Evolutionary conservation across 495 filamentous ascomycete species (phyloP), one percentile per base, ranked within the genome.

Genomic region (Penicillium canariense): DNA sequence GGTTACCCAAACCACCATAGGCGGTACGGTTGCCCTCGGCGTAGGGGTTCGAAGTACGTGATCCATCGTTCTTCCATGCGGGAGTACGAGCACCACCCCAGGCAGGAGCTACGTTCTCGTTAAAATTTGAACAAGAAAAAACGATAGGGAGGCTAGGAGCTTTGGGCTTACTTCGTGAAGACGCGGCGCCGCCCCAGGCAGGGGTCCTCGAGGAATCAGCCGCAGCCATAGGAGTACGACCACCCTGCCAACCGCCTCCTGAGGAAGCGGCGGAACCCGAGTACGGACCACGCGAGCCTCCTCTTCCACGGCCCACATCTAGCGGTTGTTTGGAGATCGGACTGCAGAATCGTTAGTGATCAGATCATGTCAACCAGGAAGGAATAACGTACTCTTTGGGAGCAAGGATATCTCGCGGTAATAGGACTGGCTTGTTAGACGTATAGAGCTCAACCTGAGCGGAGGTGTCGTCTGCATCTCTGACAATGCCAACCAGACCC

Each of bases 361-460:
- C 12, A 15, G 5, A 48, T 2, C 22, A 25, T 6, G 30, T 15
- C 12, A 10, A 20, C 14, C 46, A 22, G 27, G 25, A 34, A 14
- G 28, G 31, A 48, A 9, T 14, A 42, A 71, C 76, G 61, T 79
- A 88, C 78, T 99, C 93, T 70, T 89, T 91, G 59, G 94, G 87
- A 1, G 80, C 79, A 8, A 97, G 75, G 49, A 84, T 80, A 4
- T 87, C 84, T 68, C 93, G 94, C 2, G 82, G 78, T 26, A 97
- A 82, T 14, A 84, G 87, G 48, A 97, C 85, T 6, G 86, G 83
- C 77, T 96, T 97, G 72, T 83, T 87, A 71, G 92, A 94, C 20
- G 90, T 88, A 69, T 97, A 92, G 23, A 99, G 77, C 70, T 97
- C 95, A 31, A 99, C 87, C 18, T 91, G 86, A 26, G 89, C 93